Conservation (phyloP, 2,329 filamentous ascomycete genomes). For the Aspergillus neotritici region DNA sequence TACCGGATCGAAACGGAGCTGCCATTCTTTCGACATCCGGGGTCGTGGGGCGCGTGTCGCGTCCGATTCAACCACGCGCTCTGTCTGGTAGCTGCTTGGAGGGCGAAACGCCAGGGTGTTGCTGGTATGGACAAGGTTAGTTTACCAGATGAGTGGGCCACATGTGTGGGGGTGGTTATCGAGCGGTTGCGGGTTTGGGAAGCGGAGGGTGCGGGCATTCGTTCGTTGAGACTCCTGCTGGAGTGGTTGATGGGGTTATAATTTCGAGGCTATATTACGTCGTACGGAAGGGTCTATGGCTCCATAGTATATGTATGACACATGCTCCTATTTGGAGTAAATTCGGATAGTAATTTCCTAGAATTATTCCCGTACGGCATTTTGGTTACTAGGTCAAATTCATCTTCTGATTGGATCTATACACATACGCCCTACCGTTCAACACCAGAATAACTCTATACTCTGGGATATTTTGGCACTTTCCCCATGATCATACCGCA, state of each 20-base stretch:
- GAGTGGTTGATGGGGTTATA: slow-evolving; percentile 17
- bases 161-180: slow-evolving; percentile 19
- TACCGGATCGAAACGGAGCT: slow-evolving; percentile 24
- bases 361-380: no score
- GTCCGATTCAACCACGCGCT: slow-evolving; percentile 23
- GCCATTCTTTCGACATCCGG: slow-evolving; percentile 22
- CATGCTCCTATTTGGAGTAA: no score
- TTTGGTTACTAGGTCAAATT: no score
- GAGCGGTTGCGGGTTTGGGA: slow-evolving; percentile 20
- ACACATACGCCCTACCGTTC: no score
- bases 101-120: slow-evolving; percentile 14
- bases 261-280: no score
- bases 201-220: slow-evolving; percentile 20
- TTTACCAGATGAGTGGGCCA: slow-evolving; percentile 18
- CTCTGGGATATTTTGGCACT: no score
- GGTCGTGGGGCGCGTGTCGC: slow-evolving; percentile 22
- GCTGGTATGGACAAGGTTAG: slow-evolving; percentile 17
- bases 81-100: slow-evolving; percentile 20
- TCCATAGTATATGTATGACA: no score
- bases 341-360: no score
- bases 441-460: no score
- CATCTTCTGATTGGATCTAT: no score
- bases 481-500: no score
- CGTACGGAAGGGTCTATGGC: no score
- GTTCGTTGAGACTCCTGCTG: slow-evolving; percentile 17